A percentile compares a stretch with the other conserved stretches of the same genome.
Evolutionary conservation across 305 asterid species (phyloP).

Genomic region (Fraxinus nigra): DNA sequence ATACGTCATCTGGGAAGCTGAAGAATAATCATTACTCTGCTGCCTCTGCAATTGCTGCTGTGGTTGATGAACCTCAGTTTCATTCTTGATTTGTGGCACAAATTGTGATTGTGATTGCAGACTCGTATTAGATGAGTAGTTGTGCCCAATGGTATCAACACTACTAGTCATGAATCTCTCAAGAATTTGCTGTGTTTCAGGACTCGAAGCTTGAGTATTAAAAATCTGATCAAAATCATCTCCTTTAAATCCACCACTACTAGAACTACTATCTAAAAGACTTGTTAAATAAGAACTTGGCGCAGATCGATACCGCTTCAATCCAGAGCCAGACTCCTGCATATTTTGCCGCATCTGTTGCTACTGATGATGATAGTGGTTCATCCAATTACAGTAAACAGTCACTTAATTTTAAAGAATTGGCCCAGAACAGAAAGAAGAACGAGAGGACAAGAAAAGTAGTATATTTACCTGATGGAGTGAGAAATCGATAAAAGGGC

Average conservation of each 20-base stretch:
- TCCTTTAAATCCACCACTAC: conserved; percentile 41
- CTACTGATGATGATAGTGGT: conserved; percentile 23
- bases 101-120: conserved; percentile 25
- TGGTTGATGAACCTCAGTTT: conserved; percentile 29
- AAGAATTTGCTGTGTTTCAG: conserved; percentile 21
- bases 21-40: conserved; percentile 36
- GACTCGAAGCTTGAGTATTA: conserved; percentile 16
- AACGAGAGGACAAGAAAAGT: background rate
- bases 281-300: conserved; percentile 74
- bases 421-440: background rate
- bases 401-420: background rate
- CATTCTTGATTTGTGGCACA: conserved; percentile 32
- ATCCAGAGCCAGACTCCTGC: conserved; percentile 48
- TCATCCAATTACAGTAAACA: conserved; percentile 22
- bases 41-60: conserved; percentile 28
- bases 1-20: conserved; percentile 32
- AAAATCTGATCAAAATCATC: conserved; percentile 51
- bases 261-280: conserved; percentile 34
- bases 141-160: conserved; percentile 20
- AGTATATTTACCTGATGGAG: background rate
- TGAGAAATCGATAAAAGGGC: background rate
- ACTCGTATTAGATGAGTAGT: conserved; percentile 9
- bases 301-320: conserved; percentile 80
- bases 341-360: conserved; percentile 21
- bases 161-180: conserved; percentile 23